Base-by-base conservation (phyloP, 2,329 filamentous ascomycete species). In the Botrytis byssoidea region DNA sequence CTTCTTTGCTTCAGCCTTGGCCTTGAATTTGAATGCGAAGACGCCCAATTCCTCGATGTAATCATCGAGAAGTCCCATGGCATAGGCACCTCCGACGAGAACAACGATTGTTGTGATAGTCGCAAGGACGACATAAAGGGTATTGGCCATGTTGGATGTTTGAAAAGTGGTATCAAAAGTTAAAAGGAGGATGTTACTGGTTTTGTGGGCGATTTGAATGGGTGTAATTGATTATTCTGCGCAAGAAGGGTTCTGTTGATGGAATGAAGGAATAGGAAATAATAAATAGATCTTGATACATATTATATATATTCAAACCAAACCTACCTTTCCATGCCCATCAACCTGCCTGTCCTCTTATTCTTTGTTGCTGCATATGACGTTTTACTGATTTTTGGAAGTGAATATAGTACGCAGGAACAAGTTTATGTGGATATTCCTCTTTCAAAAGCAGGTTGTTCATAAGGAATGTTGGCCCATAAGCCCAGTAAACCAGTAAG, bases 1-100 rank as follows among this genome's bases (percentile, higher is more conserved):
- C 72, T 82, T 82, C 76, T 84, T 83, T 59, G 81, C 79, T 76
- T 84, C 83, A 12, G 82, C 82, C 76, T 83, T 80, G 0, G 82
- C 83, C 77, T 84, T 82, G 46, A 82, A 82, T 77, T 84, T 83
- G 78, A 84, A 82, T 69, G 83, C 74, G 71, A 81, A 80, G 37
- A 82, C 78, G 1, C 80, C 81, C 63, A 84, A 71, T 74, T 82
- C 77, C 73, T 83, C 82, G 70, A 84, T 82, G 37, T 82, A 73
- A 2, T 82, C 81, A 74, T 84, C 82, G 64, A 83, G 76, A 67
- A 80, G 79, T 66, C 83, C 83, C 71, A 82, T 76, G n/a, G 80
- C 75, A 77, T 84, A 84, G 22, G 82, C 83, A 32, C 79, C 77
- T 32, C 75, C 80, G 70, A 82, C 79, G 20, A 79, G 79, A 14